A percentile compares a stretch with the other conserved stretches of the same genome.
Evolutionary conservation across 2,329 filamentous ascomycete species (phyloP).

Genomic region (Aspergillus udagawae): DNA sequence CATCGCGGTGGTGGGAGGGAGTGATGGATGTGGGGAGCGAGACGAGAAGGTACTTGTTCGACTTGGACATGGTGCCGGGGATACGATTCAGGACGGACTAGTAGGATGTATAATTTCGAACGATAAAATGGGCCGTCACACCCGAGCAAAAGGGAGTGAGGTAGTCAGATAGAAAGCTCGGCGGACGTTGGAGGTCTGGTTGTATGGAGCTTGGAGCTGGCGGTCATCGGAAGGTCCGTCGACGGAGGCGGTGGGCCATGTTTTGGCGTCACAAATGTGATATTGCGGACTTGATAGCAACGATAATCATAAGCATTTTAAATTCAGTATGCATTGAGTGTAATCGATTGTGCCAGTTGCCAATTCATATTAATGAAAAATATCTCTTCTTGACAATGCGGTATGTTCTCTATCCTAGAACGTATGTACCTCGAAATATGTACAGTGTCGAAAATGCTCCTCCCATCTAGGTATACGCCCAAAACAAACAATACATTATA

Average conservation of each 20-base stretch:
- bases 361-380: background rate
- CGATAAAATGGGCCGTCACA: background rate
- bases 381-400: background rate
- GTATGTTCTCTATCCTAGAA: background rate
- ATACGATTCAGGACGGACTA: background rate
- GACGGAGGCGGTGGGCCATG: background rate
- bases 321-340: background rate
- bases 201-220: background rate
- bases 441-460: background rate
- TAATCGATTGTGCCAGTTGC: background rate
- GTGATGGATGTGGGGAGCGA: conserved; percentile 87
- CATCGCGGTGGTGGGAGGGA: conserved; percentile 72
- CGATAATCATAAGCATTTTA: background rate
- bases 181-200: background rate
- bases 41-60: conserved; percentile 73
- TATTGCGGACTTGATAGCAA: background rate
- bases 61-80: conserved; percentile 39
- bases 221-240: background rate
- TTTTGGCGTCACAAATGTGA: background rate
- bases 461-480: conserved; percentile 7
- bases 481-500: background rate
- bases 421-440: background rate
- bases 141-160: background rate
- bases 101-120: background rate
- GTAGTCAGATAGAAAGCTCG: background rate